Conservation (phyloP, 192 early-diverging fungal genomes). For the Backusella circina region DNA sequence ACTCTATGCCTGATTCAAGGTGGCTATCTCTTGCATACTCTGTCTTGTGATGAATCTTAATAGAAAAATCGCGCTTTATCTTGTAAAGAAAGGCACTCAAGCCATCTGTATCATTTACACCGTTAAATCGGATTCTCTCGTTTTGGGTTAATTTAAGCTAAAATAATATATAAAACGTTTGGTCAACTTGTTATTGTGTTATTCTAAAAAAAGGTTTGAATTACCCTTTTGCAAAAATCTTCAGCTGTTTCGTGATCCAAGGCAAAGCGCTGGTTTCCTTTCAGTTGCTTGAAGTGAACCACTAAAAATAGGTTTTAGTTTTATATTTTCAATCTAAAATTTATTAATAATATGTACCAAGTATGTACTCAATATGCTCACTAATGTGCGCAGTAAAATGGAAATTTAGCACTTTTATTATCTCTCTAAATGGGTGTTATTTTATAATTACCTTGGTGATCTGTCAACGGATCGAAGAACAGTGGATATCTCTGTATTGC, state of each 20-base stretch:
- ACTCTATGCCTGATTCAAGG: background rate
- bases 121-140: constrained; percentile 26
- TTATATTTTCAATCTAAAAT: background rate
- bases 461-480: background rate
- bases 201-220: too few relatives aligned
- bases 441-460: background rate
- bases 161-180: too few relatives aligned
- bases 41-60: constrained; percentile 32
- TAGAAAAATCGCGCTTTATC: constrained; percentile 25
- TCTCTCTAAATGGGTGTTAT: background rate
- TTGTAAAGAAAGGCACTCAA: constrained; percentile 29
- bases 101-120: constrained; percentile 27
- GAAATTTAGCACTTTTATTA: background rate
- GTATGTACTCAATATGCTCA: background rate
- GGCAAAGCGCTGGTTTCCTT: constrained; percentile 27
- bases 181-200: too few relatives aligned
- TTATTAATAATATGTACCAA: background rate
- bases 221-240: constrained; percentile 22
- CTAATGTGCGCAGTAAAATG: background rate
- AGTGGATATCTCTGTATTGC: background rate
- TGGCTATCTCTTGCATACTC: background rate
- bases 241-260: constrained; percentile 23
- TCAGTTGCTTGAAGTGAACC: constrained; percentile 30
- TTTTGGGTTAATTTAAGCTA: constrained; percentile 23
- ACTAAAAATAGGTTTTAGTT: constrained; percentile 9